Evolutionary conservation across 2,329 filamentous ascomycete genomes (phyloP), one percentile per base, ranked within the genome.

Genomic region (Epichloe typhina): DNA sequence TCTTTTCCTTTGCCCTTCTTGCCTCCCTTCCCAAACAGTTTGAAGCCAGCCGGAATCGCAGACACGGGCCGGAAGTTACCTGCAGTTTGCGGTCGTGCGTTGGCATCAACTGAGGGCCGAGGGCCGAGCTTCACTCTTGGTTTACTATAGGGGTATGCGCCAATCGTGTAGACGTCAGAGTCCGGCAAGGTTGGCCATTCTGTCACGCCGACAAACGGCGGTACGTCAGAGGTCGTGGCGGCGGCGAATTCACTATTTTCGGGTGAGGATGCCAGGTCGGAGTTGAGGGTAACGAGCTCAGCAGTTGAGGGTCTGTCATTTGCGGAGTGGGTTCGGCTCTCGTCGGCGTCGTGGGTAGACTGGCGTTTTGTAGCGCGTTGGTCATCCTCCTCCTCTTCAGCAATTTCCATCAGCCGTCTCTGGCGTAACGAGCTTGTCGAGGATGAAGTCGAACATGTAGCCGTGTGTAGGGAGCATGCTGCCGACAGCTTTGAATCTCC

Each of bases 91-190:
- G 81, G 77, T 59, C 76, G 75, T 52, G 79, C 74, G 55, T 74
- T 72, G 40, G 76, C 71, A 54, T 88, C 83, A 41, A 82, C 63
- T 3, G 88, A 91, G 26, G 89, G 89, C 44, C 91, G 79, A 9
- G 93, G 91, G 1, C 83, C 93, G 42, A 95, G 78, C 67, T 94
- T 96, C 51, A 95, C 83, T 64, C 94, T 96, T 42, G 84, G 84
- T 61, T 86, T 88, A 58, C 72, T 69, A 57, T 73, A 74, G 40
- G 67, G 64, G 55, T 78, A 77, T 37, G 52, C 41, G 46, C 41
- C 43, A 12, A 72, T 69, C 23, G 69, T 64, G 53, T 72, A 72
- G 56, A 66, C 70, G 60, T 74, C 75, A 36, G 75, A 58, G 11
- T 82, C 78, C 5, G 71, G 66, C 2, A 74, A 77, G 8, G 64